A percentile compares a stretch with the other conserved stretches of the same genome.
These are phyloP conservation scores for Aureobasidium leucospermi DNA, from an alignment of 2,329 filamentous ascomycete species.

Conservation along the genomic window DNA sequence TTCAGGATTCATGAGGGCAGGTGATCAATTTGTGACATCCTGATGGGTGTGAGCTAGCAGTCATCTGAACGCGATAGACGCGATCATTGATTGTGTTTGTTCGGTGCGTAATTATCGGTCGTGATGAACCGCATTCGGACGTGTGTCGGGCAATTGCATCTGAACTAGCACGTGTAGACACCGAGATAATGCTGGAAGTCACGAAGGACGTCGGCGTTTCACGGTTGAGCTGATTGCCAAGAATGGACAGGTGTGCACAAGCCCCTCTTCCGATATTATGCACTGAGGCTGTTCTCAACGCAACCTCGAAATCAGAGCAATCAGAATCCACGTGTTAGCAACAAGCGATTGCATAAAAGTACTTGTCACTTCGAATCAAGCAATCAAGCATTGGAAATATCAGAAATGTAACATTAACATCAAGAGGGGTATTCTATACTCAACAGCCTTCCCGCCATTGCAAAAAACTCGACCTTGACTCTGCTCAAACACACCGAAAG, in stretches of 20 bases:
- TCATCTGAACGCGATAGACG: background rate
- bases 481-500: background rate
- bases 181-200: background rate
- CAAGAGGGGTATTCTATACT: constrained; percentile 13
- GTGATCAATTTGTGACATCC: background rate
- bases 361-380: background rate
- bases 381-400: background rate
- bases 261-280: background rate
- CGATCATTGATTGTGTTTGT: background rate
- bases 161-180: background rate
- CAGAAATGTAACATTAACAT: constrained; percentile 10
- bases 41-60: background rate
- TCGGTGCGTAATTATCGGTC: too few relatives aligned
- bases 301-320: too few relatives aligned
- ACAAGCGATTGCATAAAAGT: background rate
- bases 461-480: background rate
- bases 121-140: background rate
- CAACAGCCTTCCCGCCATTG: background rate
- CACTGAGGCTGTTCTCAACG: background rate
- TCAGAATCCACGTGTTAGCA: background rate
- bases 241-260: background rate
- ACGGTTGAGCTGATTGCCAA: background rate
- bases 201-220: background rate
- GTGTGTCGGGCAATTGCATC: background rate
- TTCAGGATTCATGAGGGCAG: constrained; percentile 5